Evolutionary conservation across 345 rosid species (phyloP), one percentile per base, ranked within the genome.

Genomic region (Hypericum perforatum): DNA sequence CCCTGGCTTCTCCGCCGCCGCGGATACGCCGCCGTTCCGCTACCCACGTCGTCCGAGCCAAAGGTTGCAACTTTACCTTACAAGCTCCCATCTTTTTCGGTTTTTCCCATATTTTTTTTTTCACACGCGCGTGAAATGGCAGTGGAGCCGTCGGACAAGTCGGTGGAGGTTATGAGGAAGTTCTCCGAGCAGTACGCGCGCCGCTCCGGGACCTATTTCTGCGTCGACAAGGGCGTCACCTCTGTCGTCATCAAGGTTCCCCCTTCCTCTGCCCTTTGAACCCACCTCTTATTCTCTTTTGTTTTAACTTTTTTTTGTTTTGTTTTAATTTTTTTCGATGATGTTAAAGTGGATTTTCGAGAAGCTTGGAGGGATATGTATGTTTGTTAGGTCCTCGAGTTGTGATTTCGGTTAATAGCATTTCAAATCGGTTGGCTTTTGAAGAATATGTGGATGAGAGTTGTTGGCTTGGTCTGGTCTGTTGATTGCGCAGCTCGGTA

Each of bases 141-240:
- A 85, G 98, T 69, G 60, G 98, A 92, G 40, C 96, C 94, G 6
- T 70, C 88, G 45, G 95, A 92, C 47, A 87, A 92, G 63, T 85
- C 95, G 38, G 78, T 87, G 41, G 98, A 92, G 58, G 59, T 87
- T 22, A 87, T 92, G 98, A 85, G 96, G 79, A 92, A 92, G 67
- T 92, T 92, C 80, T 92, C 98, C 0, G 96, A 92, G 71, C 98
- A 92, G 67, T 92, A 92, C 67, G 95, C 94, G 44, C 89, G 94
- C 59, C 81, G 74, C 56, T 92, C 98, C 0, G 98, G 88, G 50
- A 92, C 98, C 11, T 92, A 73, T 66, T 92, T 92, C 76, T 87
- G 98, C 59, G 77, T 74, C 4, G 98, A 87, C 45, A 92, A 92
- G 78, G 83, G 88, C 32, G 98, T 92, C 54, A 87, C 98, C 55